phyloP scores from a whole-genome alignment of 441 rosid species.

The Breynia disticha region DNA sequence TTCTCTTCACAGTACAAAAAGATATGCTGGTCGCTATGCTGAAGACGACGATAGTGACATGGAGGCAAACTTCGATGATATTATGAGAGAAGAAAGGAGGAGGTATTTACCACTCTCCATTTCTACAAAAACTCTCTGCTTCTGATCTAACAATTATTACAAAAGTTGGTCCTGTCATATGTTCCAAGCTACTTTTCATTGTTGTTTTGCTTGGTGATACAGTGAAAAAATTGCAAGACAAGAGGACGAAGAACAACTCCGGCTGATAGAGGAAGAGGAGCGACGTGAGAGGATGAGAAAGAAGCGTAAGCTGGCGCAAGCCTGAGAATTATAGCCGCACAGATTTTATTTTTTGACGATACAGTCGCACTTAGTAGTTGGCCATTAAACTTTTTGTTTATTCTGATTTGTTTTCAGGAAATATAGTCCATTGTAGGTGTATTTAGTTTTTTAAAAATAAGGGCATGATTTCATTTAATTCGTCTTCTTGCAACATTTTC shows the following conservation, averaged over 20 bases:
- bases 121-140: not conserved
- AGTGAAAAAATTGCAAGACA: constrained; percentile 66
- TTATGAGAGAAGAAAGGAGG: constrained; percentile 53
- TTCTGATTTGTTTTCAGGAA: not conserved
- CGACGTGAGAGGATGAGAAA: constrained; percentile 41
- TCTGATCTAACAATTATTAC: too few species aligned
- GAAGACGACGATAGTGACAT: constrained; percentile 52
- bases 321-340: not conserved
- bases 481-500: too few species aligned
- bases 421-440: not conserved
- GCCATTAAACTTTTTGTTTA: not conserved
- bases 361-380: constrained; percentile 1
- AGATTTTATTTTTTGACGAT: not conserved
- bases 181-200: not conserved
- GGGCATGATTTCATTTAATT: not conserved
- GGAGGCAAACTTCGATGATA: constrained; percentile 82
- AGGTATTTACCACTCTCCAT: constrained; percentile 36
- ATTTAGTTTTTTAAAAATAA: not conserved
- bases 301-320: constrained; percentile 39
- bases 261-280: constrained; percentile 69
- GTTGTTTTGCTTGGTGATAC: constrained; percentile 13
- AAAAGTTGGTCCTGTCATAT: not conserved
- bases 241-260: constrained; percentile 68
- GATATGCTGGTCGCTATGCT: constrained; percentile 34
- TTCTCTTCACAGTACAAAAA: constrained; percentile 28